Percentiles rank a stretch among this genome's conserved stretches.
phyloP scores from a whole-genome alignment of 495 filamentous ascomycete species.

The Glonium stellatum region DNA sequence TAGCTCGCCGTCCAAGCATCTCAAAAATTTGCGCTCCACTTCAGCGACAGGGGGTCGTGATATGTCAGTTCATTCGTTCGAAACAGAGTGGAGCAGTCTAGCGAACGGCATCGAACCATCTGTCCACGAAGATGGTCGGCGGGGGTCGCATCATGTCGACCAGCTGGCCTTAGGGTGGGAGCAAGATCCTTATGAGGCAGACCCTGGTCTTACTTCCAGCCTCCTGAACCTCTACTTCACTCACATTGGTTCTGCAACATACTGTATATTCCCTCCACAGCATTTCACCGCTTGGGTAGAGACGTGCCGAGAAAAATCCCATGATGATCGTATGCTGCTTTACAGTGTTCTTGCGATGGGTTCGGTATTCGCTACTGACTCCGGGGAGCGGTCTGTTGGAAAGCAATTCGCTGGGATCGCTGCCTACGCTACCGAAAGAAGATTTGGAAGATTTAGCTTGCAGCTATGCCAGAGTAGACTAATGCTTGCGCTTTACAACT shows the following conservation, averaged over 20 bases:
- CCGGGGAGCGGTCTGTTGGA: slow-evolving; percentile 42
- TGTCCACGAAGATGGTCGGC: slow-evolving; percentile 26
- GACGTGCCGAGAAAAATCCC: slow-evolving; percentile 47
- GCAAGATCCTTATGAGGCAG: slow-evolving; percentile 53
- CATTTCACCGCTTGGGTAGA: slow-evolving; percentile 49
- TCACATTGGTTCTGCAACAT: slow-evolving; percentile 47
- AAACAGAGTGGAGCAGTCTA: slow-evolving; percentile 23
- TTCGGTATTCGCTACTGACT: slow-evolving; percentile 50
- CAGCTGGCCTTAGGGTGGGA: slow-evolving; percentile 49
- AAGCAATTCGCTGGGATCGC: slow-evolving; percentile 51
- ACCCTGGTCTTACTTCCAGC: slow-evolving; percentile 40
- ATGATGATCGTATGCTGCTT: slow-evolving; percentile 62
- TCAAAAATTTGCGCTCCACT: slow-evolving; percentile 14
- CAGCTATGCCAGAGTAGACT: slow-evolving; percentile 57
- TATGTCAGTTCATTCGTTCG: slow-evolving; percentile 29
- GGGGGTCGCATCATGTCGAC: slow-evolving; percentile 27
- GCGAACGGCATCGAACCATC: slow-evolving; percentile 32
- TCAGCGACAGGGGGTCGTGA: slow-evolving; percentile 30
- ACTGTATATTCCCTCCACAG: slow-evolving; percentile 50
- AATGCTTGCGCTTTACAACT: slow-evolving; percentile 58
- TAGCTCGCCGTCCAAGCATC: slow-evolving; percentile 10
- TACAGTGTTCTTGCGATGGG: slow-evolving; percentile 58
- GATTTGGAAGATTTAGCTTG: slow-evolving; percentile 46
- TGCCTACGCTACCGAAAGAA: slow-evolving; percentile 49
- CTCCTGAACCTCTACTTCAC: slow-evolving; percentile 52